Percentiles rank a stretch among this genome's conserved stretches.
Conservation (phyloP, 1,139 yeast species). For the Citeromyces hawaiiensis region DNA sequence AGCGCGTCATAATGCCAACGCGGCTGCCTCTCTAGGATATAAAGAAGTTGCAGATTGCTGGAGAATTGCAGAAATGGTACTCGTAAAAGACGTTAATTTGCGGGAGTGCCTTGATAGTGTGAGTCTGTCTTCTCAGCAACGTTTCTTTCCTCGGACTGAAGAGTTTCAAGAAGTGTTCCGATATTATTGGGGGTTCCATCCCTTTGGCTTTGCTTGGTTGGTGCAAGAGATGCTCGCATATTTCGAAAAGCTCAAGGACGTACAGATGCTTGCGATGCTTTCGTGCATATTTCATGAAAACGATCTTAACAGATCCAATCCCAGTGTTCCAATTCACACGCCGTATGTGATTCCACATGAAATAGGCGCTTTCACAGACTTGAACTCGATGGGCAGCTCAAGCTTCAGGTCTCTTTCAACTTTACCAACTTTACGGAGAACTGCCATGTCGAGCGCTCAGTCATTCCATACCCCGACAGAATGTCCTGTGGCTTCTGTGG, state of each 20-base stretch:
- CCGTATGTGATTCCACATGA: slow-evolving; percentile 20
- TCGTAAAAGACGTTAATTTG: slow-evolving; percentile 15
- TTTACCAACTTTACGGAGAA: neutral
- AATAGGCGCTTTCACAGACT: neutral
- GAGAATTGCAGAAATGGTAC: slow-evolving; percentile 44
- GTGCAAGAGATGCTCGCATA: slow-evolving; percentile 48
- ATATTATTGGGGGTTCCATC: slow-evolving; percentile 64
- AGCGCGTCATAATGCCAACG: slow-evolving; percentile 58
- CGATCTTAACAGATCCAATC: slow-evolving; percentile 11
- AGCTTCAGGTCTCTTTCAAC: slow-evolving; percentile 6
- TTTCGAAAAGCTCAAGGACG: slow-evolving; percentile 51
- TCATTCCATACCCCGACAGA: neutral
- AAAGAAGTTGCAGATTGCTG: slow-evolving; percentile 64
- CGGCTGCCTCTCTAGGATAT: slow-evolving; percentile 54
- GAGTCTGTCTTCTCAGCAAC: neutral
- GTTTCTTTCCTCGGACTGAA: neutral
- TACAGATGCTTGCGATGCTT: slow-evolving; percentile 87
- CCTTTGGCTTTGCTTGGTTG: slow-evolving; percentile 71
- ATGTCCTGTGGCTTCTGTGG: slow-evolving; percentile 29
- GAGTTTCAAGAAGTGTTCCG: neutral
- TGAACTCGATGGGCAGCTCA: slow-evolving; percentile 5
- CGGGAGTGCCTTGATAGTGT: neutral
- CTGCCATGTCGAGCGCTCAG: neutral
- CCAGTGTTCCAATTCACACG: slow-evolving; percentile 30
- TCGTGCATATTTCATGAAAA: slow-evolving; percentile 53